Evolutionary conservation across 805 yeast genomes (phyloP), one percentile per base, ranked within the genome.

Genomic region (Metschnikowia lunata): DNA sequence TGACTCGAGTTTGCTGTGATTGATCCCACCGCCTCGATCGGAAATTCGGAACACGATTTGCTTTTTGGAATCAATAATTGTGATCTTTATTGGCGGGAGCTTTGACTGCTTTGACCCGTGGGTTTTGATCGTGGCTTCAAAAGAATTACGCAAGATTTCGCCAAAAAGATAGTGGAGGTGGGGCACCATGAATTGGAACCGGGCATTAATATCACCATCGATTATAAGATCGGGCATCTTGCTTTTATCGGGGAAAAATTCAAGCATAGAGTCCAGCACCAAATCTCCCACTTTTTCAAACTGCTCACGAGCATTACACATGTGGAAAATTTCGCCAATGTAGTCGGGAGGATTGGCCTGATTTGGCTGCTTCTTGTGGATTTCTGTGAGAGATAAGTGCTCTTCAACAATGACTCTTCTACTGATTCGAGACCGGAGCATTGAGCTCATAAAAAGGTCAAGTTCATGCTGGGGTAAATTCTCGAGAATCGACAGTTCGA

Each of bases 361-460:
- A 46, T 76, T 64, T 7, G 78, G 78, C 26, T 76, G 76, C 6
- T 61, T 54, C 41, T 68, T 64, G 61, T 79, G 84, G 47, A 85
- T 78, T 30, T 80, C 76, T 0, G 95, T 79, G 40, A 93, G 74
- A 8, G 93, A 80, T 32, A 88, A 66, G 66, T 93, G 98, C 61
- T 91, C 96, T 66, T 91, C 96, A 35, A 88, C 88, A 50, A 91
- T 84, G 37, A 91, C 84, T 54, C 98, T 72, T 66, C 99, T 74
- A 53, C 95, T 84, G 33, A 91, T 87, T 58, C 99, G 77, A 5
- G 95, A 87, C 43, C 96, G 72, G 35, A 91, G 66, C 74, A 89
- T 76, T 6, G 84, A 75, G 10, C 89, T 81, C 75, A 90, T 79
- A 56, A 90, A 79, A 13, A 66, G 69, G 58, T 91, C 97, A 51